Percentiles rank a stretch among this genome's conserved stretches.
These are phyloP conservation scores for Soucietia sequanensis DNA, from an alignment of 805 yeast genomes.

Conservation along the genomic window DNA sequence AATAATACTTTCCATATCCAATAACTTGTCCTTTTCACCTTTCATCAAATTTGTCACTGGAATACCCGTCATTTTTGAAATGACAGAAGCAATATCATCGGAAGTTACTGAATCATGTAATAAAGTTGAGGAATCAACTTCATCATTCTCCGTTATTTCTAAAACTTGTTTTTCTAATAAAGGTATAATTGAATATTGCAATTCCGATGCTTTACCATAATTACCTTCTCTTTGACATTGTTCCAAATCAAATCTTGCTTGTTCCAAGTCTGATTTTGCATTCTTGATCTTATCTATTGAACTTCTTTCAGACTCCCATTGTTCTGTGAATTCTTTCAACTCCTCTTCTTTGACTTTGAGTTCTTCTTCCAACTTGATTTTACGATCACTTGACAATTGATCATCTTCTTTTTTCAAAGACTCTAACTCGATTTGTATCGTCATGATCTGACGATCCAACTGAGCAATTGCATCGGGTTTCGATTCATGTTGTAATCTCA, in stretches of 20 bases:
- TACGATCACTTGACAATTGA: slow-evolving; percentile 74
- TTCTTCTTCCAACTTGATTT: slow-evolving; percentile 68
- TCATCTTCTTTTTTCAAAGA: slow-evolving; percentile 92
- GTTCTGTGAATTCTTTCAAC: slow-evolving; percentile 64
- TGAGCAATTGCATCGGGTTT: slow-evolving; percentile 93
- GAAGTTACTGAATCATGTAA: slow-evolving; percentile 91
- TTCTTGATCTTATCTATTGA: slow-evolving; percentile 75
- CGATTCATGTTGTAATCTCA: slow-evolving; percentile 92
- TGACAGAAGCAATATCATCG: slow-evolving; percentile 90
- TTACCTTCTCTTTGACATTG: slow-evolving; percentile 80
- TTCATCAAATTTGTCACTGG: slow-evolving; percentile 88
- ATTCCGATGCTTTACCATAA: slow-evolving; percentile 83
- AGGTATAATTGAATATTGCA: slow-evolving; percentile 87
- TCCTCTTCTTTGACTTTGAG: slow-evolving; percentile 64
- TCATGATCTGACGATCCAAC: slow-evolving; percentile 85
- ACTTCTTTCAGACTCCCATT: slow-evolving; percentile 83
- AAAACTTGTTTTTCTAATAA: slow-evolving; percentile 64
- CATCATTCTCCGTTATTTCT: slow-evolving; percentile 36
- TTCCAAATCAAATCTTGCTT: slow-evolving; percentile 80
- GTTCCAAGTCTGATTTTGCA: slow-evolving; percentile 81
- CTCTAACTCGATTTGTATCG: slow-evolving; percentile 92
- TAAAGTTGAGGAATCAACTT: slow-evolving; percentile 31
- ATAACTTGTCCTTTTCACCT: slow-evolving; percentile 89
- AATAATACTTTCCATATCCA: slow-evolving; percentile 82
- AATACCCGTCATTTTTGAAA: slow-evolving; percentile 92